These are phyloP conservation scores for Lagenidium giganteum DNA, from an alignment of 352 stramenopile species.

Conservation along the genomic window DNA sequence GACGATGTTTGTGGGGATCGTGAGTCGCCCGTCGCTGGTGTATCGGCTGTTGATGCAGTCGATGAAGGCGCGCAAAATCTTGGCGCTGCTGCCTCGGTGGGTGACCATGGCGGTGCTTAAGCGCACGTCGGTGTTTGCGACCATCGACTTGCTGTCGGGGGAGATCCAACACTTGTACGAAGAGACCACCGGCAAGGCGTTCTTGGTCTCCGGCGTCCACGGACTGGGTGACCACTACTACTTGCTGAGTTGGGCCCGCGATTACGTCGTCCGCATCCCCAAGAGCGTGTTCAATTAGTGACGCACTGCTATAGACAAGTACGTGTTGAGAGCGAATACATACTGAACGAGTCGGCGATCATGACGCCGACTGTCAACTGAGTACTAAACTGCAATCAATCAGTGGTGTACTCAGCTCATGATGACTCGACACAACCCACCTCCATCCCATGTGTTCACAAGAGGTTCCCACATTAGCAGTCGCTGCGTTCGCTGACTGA, in stretches of 20 bases:
- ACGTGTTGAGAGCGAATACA: no score
- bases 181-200: constrained; percentile 29
- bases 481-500: no score
- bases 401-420: no score
- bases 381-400: no score
- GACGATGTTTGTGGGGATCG: constrained; percentile 41
- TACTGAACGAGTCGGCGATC: no score
- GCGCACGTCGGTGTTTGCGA: constrained; percentile 34
- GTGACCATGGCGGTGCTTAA: constrained; percentile 26
- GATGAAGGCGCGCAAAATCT: constrained; percentile 49
- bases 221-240: constrained; percentile 51
- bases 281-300: constrained; percentile 3
- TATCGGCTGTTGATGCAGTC: constrained; percentile 19
- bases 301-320: no score
- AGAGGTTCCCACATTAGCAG: no score
- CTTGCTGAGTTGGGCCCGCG: constrained; percentile 37
- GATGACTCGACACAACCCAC: no score
- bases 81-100: constrained; percentile 37
- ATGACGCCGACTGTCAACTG: no score
- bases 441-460: no score
- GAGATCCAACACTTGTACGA: constrained; percentile 41
- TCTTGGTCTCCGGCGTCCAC: constrained; percentile 30
- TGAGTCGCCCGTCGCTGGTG: constrained; percentile 22
- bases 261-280: constrained; percentile 39
- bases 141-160: constrained; percentile 35